Base-by-base conservation (phyloP, 192 early-diverging fungal genomes). In the Backusella sp. region DNA sequence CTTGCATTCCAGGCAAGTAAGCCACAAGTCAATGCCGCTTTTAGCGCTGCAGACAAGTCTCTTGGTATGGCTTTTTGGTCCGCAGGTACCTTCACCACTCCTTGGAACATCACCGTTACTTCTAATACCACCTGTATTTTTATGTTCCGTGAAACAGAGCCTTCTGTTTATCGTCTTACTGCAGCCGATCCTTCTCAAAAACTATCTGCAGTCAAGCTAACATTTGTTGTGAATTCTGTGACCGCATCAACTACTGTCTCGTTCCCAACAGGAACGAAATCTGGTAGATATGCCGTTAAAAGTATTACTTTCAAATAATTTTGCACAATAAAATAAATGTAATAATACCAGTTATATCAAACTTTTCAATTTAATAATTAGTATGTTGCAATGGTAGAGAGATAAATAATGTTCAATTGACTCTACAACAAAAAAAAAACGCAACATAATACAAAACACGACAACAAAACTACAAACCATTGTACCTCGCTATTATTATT, bases 171-270 rank as follows among this genome's bases (percentile, higher is more conserved):
- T 6, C 44, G 68, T 6, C 35, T 79, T 34, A 49, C 36, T 52
- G 59, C 70, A 15, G 46, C 77, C 21, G 73, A 79, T 62, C 73
- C 77, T 52, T 49, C 73, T 9, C 77, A 79, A 66, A 36, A 39
- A 44, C 17, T 69, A 17, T 28, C 26, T 30, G 46, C 53, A 26
- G 42, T 79, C 21, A 71, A 71, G 19, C 17, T 71, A 28, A 71
- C 39, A 9, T 30, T 71, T 32, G 42, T 28, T 19, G 39, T 71
- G 12, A 44, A 26, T 19, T 21, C 21, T 32, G 44, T 49, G 1
- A 49, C n/a, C 5, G 28, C 23, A 1, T 49, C 70, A n/a, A 44
- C 42, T 19, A 71, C 70, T 49, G 41, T 28, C 39, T 32, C 15
- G 1, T 71, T 71, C 41, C 70, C 70, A 6, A 46, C 41, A 46